These are phyloP conservation scores for Ophiostoma sp. DNA, from an alignment of 2,329 filamentous ascomycete genomes.

Conservation along the genomic window DNA sequence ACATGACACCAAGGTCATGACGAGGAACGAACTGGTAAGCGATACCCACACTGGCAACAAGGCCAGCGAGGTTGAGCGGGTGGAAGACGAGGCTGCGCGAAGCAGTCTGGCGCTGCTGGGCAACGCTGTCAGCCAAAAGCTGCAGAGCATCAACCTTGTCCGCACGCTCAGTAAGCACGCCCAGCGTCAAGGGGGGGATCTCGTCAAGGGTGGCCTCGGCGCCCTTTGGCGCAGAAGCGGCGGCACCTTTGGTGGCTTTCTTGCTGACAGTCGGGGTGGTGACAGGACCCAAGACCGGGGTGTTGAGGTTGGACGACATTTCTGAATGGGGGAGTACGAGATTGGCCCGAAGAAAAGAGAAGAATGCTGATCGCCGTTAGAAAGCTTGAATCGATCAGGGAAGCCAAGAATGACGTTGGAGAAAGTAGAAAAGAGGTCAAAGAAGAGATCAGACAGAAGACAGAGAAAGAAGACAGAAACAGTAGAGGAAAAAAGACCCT, in stretches of 20 bases:
- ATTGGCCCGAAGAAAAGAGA: conserved; percentile 75
- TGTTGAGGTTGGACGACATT: conserved; percentile 58
- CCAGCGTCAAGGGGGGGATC: conserved; percentile 60
- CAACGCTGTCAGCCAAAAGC: conserved; percentile 73
- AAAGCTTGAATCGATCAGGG: neutral
- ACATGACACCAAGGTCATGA: conserved; percentile 49
- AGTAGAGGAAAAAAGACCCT: conserved; percentile 7
- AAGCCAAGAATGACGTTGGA: neutral
- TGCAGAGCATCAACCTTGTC: conserved; percentile 64
- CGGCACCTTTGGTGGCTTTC: conserved; percentile 11
- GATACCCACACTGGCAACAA: conserved; percentile 41
- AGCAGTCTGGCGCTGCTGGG: conserved; percentile 70
- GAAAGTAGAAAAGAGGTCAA: neutral
- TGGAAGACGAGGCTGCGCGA: conserved; percentile 59
- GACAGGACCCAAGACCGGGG: conserved; percentile 56
- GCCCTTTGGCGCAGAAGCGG: conserved; percentile 3
- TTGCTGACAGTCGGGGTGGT: conserved; percentile 30
- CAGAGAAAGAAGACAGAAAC: conserved; percentile 4
- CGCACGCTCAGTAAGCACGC: conserved; percentile 46
- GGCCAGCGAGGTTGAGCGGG: conserved; percentile 47
- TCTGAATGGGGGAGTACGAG: conserved; percentile 61
- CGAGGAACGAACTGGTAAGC: conserved; percentile 41
- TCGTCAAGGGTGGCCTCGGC: conserved; percentile 38
- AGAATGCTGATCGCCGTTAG: conserved; percentile 57
- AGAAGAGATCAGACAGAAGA: neutral